These are phyloP conservation scores for Debaryomyces prosopidis DNA, from an alignment of 805 yeast species.

Conservation along the genomic window DNA sequence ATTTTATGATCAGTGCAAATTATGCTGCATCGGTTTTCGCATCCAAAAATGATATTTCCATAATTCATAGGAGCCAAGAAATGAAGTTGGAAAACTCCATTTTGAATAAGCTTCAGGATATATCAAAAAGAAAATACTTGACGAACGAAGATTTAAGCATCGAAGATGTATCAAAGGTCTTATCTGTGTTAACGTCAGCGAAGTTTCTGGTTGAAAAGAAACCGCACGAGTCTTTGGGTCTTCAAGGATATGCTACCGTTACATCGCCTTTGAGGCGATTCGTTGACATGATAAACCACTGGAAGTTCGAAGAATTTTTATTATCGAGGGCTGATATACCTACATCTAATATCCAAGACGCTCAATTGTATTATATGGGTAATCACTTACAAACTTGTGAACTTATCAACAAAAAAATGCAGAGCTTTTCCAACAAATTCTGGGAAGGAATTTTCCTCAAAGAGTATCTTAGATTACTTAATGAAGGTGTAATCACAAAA, in stretches of 20 bases:
- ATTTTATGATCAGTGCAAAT: slow-evolving; percentile 82
- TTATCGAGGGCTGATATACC: slow-evolving; percentile 1
- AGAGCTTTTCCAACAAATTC: slow-evolving; percentile 26
- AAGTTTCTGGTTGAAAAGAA: slow-evolving; percentile 45
- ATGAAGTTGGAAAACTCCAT: slow-evolving; percentile 25
- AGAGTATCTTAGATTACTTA: slow-evolving; percentile 22
- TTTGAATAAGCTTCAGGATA: slow-evolving; percentile 21
- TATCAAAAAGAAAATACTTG: slow-evolving; percentile 18
- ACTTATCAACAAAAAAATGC: slow-evolving; percentile 23
- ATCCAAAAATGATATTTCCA: slow-evolving; percentile 44
- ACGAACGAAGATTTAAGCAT: slow-evolving; percentile 22
- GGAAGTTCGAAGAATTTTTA: slow-evolving; percentile 51
- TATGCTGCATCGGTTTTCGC: slow-evolving; percentile 55
- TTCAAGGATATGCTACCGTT: slow-evolving; percentile 63
- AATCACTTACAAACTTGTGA: slow-evolving; percentile 35
- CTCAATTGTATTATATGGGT: slow-evolving; percentile 16
- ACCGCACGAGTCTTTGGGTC: slow-evolving; percentile 64
- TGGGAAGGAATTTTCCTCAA: slow-evolving; percentile 40
- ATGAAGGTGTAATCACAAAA: slow-evolving; percentile 12
- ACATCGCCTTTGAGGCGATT: slow-evolving; percentile 90
- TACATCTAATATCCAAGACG: not conserved
- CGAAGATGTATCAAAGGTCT: slow-evolving; percentile 43
- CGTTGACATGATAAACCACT: slow-evolving; percentile 77
- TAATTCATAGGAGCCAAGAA: slow-evolving; percentile 47
- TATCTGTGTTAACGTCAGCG: slow-evolving; percentile 54